phyloP scores from a whole-genome alignment of 2,329 filamentous ascomycete genomes.

The Talaromyces sp. region DNA sequence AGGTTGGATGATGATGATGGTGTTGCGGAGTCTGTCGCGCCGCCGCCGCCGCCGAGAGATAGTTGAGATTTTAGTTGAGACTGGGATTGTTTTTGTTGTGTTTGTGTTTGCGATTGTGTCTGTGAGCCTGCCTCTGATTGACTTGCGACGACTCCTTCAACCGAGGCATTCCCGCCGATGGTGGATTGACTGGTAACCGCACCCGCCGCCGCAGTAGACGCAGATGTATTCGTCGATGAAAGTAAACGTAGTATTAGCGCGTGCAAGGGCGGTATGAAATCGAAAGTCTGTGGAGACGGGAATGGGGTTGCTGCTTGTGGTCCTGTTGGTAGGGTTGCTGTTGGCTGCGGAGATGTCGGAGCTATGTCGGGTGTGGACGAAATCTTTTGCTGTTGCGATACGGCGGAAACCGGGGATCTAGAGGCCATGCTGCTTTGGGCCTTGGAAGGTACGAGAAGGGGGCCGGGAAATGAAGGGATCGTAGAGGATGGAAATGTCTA shows the following conservation, averaged over 20 bases:
- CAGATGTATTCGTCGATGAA: conserved; percentile 5
- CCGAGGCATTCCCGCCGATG: neutral
- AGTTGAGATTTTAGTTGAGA: conserved; percentile 2
- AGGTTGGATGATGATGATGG: conserved; percentile 22
- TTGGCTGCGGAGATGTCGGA: conserved; percentile 44
- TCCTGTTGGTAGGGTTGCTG: conserved; percentile 1
- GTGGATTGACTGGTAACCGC: neutral
- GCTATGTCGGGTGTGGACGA: conserved; percentile 32
- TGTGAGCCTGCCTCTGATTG: conserved; percentile 1
- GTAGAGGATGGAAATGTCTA: neutral
- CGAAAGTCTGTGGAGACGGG: conserved; percentile 77
- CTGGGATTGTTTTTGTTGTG: conserved; percentile 36
- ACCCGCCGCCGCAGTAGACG: neutral
- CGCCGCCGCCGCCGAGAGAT: conserved; percentile 27
- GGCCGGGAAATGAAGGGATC: neutral
- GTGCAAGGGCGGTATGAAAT: conserved; percentile 78
- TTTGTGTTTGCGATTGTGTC: conserved; percentile 30
- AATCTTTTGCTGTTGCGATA: conserved; percentile 39
- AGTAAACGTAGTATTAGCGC: conserved; percentile 73
- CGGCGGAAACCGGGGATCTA: conserved; percentile 31
- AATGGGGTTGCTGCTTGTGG: conserved; percentile 43
- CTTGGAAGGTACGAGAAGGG: neutral
- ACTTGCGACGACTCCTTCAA: neutral
- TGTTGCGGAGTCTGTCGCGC: conserved; percentile 25
- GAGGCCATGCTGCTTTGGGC: conserved; percentile 31